Evolutionary conservation across 306 rosid genomes (phyloP), one percentile per base, ranked within the genome.

Genomic region (Phaseolus lunatus): DNA sequence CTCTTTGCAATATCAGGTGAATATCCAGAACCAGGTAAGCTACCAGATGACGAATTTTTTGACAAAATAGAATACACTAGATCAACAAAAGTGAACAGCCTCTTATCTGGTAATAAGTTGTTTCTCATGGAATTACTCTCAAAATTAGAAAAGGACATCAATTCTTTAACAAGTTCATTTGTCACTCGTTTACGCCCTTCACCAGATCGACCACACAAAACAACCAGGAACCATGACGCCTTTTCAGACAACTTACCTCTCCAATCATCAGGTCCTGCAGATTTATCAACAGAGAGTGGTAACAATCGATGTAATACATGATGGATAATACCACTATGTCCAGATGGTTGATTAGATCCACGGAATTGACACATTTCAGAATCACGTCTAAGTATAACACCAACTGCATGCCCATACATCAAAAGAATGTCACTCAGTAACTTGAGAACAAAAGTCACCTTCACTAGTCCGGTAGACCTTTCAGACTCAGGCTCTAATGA

Each of bases 211-310:
- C 98, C 97, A 77, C 94, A 91, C 77, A 93, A 88, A 78, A 93
- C 98, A 45, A 96, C 97, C 76, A 96, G 78, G 53, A 92, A 92
- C 89, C 92, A 91, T 70, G 98, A 92, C 76, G 99, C 98, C 78
- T 91, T 96, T 83, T 92, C 98, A 71, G 96, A 91, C 84, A 96
- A 76, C 83, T 96, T 93, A 66, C 86, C 90, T 88, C 98, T 96
- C 99, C 99, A 96, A 64, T 91, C 98, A 86, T 90, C 96, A 69
- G 98, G 92, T 70, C 99, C 99, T 49, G 96, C 97, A 86, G 94
- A 90, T 83, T 92, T 90, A 82, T 92, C 94, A 67, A 84, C 84
- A 58, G 97, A 89, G 48, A 86, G 89, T 4, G 99, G 96, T 67
- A 96, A 90, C 81, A 96, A 78, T 58, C 78, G 84, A 85, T 96